Percentiles rank a stretch among this genome's conserved stretches.
These are phyloP conservation scores for Aspergillus tanneri DNA, from an alignment of 2,329 filamentous ascomycete genomes.

Conservation along the genomic window DNA sequence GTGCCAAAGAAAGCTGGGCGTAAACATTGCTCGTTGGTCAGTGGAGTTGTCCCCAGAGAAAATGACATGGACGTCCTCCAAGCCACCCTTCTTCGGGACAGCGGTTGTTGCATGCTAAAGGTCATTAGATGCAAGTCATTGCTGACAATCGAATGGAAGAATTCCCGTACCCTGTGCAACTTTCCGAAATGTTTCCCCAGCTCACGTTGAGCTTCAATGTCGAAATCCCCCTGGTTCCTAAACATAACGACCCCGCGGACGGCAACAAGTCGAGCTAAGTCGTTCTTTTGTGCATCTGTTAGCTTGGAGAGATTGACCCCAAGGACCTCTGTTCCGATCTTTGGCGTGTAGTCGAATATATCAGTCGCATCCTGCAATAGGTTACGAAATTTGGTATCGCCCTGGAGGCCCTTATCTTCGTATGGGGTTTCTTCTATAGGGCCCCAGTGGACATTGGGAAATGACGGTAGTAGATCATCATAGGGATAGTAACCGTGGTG, in stretches of 20 bases:
- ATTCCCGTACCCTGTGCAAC: slow-evolving; percentile 45
- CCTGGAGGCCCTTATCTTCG: slow-evolving; percentile 54
- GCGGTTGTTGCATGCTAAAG: slow-evolving; percentile 53
- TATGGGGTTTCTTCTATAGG: slow-evolving; percentile 51
- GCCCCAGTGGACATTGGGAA: slow-evolving; percentile 55
- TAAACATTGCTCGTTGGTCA: slow-evolving; percentile 56
- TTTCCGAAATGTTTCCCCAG: slow-evolving; percentile 55
- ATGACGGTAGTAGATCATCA: slow-evolving; percentile 53
- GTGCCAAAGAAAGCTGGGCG: slow-evolving; percentile 57
- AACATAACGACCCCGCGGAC: slow-evolving; percentile 60
- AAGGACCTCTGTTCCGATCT: slow-evolving; percentile 56
- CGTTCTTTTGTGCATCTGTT: slow-evolving; percentile 54
- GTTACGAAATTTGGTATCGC: slow-evolving; percentile 55
- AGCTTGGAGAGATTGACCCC: slow-evolving; percentile 53
- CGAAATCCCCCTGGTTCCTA: slow-evolving; percentile 55
- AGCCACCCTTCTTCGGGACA: slow-evolving; percentile 48
- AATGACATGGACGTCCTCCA: slow-evolving; percentile 59
- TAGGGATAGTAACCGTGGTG: slow-evolving; percentile 52
- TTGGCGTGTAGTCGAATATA: slow-evolving; percentile 58
- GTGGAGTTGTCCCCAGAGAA: slow-evolving; percentile 54
- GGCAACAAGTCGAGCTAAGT: slow-evolving; percentile 54
- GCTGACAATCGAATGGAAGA: slow-evolving; percentile 7
- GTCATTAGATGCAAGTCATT: slow-evolving; percentile 9
- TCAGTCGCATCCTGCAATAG: slow-evolving; percentile 54
- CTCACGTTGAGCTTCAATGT: slow-evolving; percentile 54